Evolutionary conservation across 2,329 filamentous ascomycete genomes (phyloP), one percentile per base, ranked within the genome.

Genomic region (Pseudopithomyces chartarum): DNA sequence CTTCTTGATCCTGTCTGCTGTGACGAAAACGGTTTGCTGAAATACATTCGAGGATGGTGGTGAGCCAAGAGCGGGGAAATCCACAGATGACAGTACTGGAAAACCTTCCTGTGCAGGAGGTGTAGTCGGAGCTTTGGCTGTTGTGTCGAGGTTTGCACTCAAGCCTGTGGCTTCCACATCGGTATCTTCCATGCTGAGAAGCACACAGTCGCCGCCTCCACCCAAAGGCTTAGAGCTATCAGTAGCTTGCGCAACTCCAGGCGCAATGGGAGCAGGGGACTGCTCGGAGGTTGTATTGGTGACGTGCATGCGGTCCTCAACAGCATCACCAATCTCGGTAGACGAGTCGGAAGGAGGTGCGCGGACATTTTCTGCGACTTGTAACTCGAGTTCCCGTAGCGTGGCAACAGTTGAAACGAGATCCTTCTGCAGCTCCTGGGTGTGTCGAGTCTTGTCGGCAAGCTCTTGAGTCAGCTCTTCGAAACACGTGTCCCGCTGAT

Each of bases 1-100:
- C 1, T 56, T 56, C 57, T 69, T 72, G 33, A 70, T 43, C 0
- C 54, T 70, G 1, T 63, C 56, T 8, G 56, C 44, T 1, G 66
- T 64, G 2, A 58, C 52, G 40, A 68, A 65, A 19, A 55, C 17
- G 1, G 56, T 50, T 12, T 22, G 44, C 2, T 1, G 19, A 2
- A 32, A n/a, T 19, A 57, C 48, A 13, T 48, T 34, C 13, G 20
- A 29, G 2, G 52, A 43, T 32, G 52, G 22, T 5, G 58, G 58
- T 4, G 42, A 23, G 15, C 46, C 32, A 10, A 50, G 29, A 13
- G 45, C 52, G 1, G 45, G 52, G 29, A 50, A 55, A 32, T 50
- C 38, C 2, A 6, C 17, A 15, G 26, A 19, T 0, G 38, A 29
- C 4, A 55, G 32, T 10, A 36, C 45, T 0, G 61, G 63, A 8